Conservation (phyloP, 2,329 filamentous ascomycete species). For the Penicillium paneum region DNA sequence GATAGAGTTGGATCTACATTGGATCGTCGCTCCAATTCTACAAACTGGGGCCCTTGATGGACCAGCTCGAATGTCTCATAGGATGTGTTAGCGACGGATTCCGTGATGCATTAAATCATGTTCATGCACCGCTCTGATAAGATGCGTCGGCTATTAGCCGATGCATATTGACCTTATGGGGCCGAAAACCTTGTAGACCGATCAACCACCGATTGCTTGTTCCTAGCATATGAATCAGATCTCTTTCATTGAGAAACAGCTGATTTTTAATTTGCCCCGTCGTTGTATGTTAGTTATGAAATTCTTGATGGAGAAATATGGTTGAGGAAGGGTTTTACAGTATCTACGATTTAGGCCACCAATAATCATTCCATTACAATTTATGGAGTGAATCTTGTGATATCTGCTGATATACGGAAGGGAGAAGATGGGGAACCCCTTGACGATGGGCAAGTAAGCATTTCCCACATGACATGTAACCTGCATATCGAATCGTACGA, state of each 20-base stretch:
- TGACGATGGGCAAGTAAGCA: neutral
- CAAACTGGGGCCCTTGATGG: neutral
- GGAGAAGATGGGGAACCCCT: neutral
- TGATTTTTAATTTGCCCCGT: neutral
- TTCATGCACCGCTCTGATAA: neutral
- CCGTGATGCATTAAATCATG: neutral
- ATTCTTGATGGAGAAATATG: neutral
- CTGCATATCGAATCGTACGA: neutral
- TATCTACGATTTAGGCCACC: neutral
- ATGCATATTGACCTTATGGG: neutral
- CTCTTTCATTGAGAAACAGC: no score
- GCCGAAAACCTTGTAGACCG: neutral
- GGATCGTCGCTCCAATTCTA: constrained; percentile 2
- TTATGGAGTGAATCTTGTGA: neutral
- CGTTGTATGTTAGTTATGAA: neutral
- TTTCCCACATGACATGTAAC: neutral
- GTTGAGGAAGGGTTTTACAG: neutral
- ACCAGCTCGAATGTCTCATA: neutral
- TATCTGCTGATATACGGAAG: neutral
- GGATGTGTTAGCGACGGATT: neutral
- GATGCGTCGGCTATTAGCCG: neutral
- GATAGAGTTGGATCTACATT: constrained; percentile 8
- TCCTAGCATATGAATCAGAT: neutral
- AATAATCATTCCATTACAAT: neutral
- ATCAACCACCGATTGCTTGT: neutral